Evolutionary conservation across 1,284 basidiomycete species (phyloP).

Genomic region (Golubevia sp.): DNA sequence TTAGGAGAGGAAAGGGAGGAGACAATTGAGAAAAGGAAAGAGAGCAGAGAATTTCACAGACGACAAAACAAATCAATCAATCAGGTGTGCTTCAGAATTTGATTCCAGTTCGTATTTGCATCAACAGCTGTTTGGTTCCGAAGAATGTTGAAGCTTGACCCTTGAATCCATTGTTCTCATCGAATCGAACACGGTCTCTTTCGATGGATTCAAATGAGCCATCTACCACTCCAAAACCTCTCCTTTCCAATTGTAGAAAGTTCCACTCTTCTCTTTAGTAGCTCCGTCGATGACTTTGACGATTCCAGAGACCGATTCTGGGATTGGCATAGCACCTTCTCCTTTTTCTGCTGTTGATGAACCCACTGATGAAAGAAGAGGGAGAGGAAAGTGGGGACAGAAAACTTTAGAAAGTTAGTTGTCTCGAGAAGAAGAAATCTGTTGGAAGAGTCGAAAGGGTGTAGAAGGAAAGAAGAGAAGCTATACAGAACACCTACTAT

Average conservation of each 20-base stretch:
- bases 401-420: not conserved
- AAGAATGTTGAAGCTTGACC: no score
- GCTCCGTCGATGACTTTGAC: constrained; percentile 1
- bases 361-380: not conserved
- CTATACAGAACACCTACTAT: not conserved
- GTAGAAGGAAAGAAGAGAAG: not conserved
- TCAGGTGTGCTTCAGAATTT: no score
- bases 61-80: no score
- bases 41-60: no score
- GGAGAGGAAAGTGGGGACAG: not conserved
- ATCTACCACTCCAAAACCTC: constrained; percentile 4
- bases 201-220: no score
- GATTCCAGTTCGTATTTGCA: no score
- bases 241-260: constrained; percentile 4
- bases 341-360: constrained; percentile 11
- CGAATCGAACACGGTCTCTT: no score
- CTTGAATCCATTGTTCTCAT: no score
- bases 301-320: constrained; percentile 1
- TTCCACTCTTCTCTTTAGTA: constrained; percentile 3
- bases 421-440: not conserved
- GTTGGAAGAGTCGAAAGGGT: not conserved
- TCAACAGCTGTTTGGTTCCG: no score
- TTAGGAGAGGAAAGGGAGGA: no score
- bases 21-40: no score
- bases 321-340: not conserved